These are phyloP conservation scores for Lentinula boryana DNA, from an alignment of 768 basidiomycete genomes.

Conservation along the genomic window DNA sequence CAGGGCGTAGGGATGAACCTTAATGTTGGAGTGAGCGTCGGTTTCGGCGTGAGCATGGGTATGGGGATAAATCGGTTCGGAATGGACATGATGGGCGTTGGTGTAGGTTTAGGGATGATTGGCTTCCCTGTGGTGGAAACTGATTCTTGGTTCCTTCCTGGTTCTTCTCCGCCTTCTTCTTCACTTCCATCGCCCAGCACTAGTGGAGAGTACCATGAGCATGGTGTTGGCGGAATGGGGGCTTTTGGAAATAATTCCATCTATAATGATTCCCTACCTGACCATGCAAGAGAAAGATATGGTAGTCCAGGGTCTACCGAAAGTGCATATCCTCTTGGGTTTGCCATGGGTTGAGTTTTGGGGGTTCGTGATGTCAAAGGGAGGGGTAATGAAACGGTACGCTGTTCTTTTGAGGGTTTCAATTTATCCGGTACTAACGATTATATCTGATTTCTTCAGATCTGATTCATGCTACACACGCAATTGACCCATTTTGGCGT, in stretches of 20 bases:
- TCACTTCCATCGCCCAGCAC: not conserved
- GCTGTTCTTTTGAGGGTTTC: not conserved
- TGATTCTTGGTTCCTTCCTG: slow-evolving; percentile 4
- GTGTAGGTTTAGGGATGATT: slow-evolving; percentile 5
- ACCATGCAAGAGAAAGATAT: slow-evolving; percentile 1
- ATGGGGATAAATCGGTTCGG: not conserved
- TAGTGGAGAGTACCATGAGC: not conserved
- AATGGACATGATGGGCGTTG: slow-evolving; percentile 4
- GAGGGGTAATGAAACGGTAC: not conserved
- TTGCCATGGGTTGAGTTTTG: slow-evolving; percentile 4
- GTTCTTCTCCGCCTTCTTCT: not conserved
- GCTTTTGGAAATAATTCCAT: not conserved
- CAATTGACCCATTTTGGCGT: not conserved
- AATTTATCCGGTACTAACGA: not conserved
- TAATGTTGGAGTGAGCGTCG: slow-evolving; percentile 1
- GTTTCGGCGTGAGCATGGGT: slow-evolving; percentile 1
- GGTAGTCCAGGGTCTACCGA: slow-evolving; percentile 2
- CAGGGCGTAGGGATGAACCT: not conserved
- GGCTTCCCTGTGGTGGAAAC: slow-evolving; percentile 2
- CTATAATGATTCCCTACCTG: not conserved
- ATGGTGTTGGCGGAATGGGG: not conserved
- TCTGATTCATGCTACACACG: not conserved
- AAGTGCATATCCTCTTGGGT: slow-evolving; percentile 3
- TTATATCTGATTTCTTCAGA: not conserved
- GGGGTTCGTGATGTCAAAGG: not conserved